Evolutionary conservation across 257 asterid genomes (phyloP).

Genomic region (Solanum commersonii): DNA sequence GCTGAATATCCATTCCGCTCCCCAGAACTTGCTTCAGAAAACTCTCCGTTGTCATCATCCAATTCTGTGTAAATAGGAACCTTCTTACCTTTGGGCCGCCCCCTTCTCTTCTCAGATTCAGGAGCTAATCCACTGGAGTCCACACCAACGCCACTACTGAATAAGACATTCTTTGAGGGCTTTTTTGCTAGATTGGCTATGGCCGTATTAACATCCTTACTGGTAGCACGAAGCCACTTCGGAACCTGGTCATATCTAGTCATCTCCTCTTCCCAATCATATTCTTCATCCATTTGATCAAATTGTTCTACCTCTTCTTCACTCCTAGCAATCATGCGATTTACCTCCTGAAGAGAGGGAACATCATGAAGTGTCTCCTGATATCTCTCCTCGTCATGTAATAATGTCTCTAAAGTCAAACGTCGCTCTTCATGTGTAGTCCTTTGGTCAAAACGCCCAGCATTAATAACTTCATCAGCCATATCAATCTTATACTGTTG

Average conservation of each 20-base stretch:
- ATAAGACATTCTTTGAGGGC: conserved; percentile 46
- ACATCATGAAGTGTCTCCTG: conserved; percentile 95
- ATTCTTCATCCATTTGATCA: conserved; percentile 97
- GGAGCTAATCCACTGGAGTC: conserved; percentile 47
- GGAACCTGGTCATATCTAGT: conserved; percentile 86
- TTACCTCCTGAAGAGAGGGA: conserved; percentile 95
- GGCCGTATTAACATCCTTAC: conserved; percentile 69
- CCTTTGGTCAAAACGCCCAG: conserved; percentile 98
- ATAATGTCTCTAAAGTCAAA: conserved; percentile 76
- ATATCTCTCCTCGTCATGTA: conserved; percentile 97
- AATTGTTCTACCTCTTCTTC: conserved; percentile 89
- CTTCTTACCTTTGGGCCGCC: conserved; percentile 76
- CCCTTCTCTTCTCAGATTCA: conserved; percentile 72
- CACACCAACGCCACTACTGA: conserved; percentile 39
- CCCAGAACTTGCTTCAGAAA: conserved; percentile 79
- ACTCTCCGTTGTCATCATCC: conserved; percentile 83
- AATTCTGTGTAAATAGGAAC: conserved; percentile 80
- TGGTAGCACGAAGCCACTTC: conserved; percentile 82
- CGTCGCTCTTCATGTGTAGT: conserved; percentile 99
- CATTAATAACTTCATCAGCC: conserved; percentile 99
- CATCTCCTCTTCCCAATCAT: conserved; percentile 93
- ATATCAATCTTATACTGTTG: conserved; percentile 98
- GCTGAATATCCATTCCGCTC: conserved; percentile 66
- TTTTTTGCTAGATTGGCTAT: conserved; percentile 74
- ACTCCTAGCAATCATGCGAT: conserved; percentile 98